A percentile compares a stretch with the other conserved stretches of the same genome.
Conservation (phyloP, 306 rosid species). For the Neltuma alba region DNA sequence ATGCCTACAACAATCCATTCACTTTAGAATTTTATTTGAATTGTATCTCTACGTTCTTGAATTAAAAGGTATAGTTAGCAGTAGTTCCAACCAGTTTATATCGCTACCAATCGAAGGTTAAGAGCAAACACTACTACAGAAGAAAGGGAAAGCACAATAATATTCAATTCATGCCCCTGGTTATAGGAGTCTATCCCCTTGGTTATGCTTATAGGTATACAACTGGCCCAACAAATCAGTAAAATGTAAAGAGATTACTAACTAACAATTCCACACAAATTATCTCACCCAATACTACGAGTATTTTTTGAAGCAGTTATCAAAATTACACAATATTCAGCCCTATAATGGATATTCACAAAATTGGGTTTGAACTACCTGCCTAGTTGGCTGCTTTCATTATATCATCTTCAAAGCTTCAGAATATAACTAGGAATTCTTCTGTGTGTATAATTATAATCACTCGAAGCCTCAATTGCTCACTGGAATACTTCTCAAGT, state of each 20-base stretch:
- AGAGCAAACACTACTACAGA: not conserved
- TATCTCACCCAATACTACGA: not conserved
- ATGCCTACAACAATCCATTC: not conserved
- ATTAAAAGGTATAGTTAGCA: not conserved
- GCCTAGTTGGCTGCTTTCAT: not conserved
- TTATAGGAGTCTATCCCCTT: not conserved
- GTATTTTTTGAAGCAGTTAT: not conserved
- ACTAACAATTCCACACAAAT: not conserved
- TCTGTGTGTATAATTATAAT: not conserved
- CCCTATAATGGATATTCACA: not conserved
- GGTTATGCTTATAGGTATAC: not conserved
- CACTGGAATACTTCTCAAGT: not conserved
- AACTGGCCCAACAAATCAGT: not conserved
- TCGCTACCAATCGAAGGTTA: not conserved
- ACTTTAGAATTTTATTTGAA: not conserved
- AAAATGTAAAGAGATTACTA: not conserved
- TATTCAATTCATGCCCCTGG: not conserved
- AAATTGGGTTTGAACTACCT: not conserved
- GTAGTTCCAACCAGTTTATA: not conserved
- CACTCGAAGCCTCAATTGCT: not conserved
- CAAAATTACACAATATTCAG: not conserved
- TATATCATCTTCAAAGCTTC: not conserved
- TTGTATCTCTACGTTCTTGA: not conserved
- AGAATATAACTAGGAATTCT: not conserved
- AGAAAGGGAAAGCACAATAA: not conserved